These are phyloP conservation scores for Hanseniaspora guilliermondii DNA, from an alignment of 805 yeast species.

Conservation along the genomic window DNA sequence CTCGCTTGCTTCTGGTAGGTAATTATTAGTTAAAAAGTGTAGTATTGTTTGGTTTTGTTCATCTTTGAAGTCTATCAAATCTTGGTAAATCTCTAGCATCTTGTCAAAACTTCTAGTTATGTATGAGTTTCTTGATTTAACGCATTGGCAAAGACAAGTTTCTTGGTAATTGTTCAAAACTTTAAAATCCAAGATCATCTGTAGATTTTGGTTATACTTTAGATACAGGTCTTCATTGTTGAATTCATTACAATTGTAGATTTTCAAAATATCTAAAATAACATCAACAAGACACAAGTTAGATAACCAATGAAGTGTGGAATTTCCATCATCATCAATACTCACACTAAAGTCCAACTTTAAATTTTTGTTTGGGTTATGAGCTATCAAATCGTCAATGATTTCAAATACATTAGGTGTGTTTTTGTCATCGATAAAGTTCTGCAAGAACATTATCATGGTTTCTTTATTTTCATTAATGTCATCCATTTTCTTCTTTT, in stretches of 20 bases:
- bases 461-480: background rate
- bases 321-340: constrained; percentile 85
- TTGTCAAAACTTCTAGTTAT: constrained; percentile 53
- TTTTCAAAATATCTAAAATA: constrained; percentile 48
- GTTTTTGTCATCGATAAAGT: constrained; percentile 13
- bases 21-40: constrained; percentile 75
- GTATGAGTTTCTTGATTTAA: constrained; percentile 9
- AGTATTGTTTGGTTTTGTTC: constrained; percentile 64
- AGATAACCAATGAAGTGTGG: constrained; percentile 92
- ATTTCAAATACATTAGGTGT: constrained; percentile 1
- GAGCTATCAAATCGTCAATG: constrained; percentile 7
- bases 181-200: constrained; percentile 57
- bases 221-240: constrained; percentile 29
- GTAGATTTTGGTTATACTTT: constrained; percentile 62
- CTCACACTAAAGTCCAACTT: constrained; percentile 60
- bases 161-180: constrained; percentile 64
- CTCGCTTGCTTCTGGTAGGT: constrained; percentile 63
- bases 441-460: constrained; percentile 15
- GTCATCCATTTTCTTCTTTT: background rate
- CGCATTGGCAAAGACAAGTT: constrained; percentile 6
- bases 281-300: constrained; percentile 68
- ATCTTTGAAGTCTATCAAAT: constrained; percentile 55
- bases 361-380: constrained; percentile 20
- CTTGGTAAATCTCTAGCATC: constrained; percentile 40
- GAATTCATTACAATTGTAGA: constrained; percentile 51